These are phyloP conservation scores for Hemerocallis citrina DNA, from an alignment of 106 monocot genomes.

Conservation along the genomic window DNA sequence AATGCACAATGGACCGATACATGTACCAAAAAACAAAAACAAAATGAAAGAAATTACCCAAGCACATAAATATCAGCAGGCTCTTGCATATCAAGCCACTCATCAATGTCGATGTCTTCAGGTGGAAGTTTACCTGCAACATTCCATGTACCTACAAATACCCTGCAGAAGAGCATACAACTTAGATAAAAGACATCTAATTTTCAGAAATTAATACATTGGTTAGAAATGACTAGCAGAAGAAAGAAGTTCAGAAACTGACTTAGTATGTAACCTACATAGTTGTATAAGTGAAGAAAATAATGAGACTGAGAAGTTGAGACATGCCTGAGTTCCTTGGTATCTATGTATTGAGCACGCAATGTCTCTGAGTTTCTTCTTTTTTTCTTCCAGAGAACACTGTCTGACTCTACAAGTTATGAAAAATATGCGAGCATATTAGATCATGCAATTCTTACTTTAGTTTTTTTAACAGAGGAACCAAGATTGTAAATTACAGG, in stretches of 20 bases:
- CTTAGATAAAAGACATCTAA: not conserved
- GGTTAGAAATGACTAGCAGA: too few relatives aligned
- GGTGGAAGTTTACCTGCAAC: constrained; percentile 76
- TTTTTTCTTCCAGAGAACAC: constrained; percentile 28
- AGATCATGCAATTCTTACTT: too few relatives aligned
- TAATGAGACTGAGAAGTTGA: not conserved
- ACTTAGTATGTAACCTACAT: too few relatives aligned
- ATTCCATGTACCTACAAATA: constrained; percentile 89
- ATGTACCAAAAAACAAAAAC: too few relatives aligned
- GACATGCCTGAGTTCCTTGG: constrained; percentile 70
- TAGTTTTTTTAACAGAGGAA: too few relatives aligned
- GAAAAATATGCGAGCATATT: not conserved
- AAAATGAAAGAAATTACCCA: constrained; percentile 7
- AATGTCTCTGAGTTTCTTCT: constrained; percentile 88
- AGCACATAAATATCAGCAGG: constrained; percentile 40
- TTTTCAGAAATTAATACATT: not conserved
- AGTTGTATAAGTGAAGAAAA: not conserved
- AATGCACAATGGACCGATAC: not conserved
- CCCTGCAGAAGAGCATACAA: constrained; percentile 20
- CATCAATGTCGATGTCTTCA: constrained; percentile 62
- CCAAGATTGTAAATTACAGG: too few relatives aligned
- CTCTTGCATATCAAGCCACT: constrained; percentile 62
- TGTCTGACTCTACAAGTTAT: constrained; percentile 14
- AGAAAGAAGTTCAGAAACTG: too few relatives aligned
- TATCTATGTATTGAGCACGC: constrained; percentile 80